These are phyloP conservation scores for Claviceps sp. DNA, from an alignment of 2,329 filamentous ascomycete genomes.

Conservation along the genomic window DNA sequence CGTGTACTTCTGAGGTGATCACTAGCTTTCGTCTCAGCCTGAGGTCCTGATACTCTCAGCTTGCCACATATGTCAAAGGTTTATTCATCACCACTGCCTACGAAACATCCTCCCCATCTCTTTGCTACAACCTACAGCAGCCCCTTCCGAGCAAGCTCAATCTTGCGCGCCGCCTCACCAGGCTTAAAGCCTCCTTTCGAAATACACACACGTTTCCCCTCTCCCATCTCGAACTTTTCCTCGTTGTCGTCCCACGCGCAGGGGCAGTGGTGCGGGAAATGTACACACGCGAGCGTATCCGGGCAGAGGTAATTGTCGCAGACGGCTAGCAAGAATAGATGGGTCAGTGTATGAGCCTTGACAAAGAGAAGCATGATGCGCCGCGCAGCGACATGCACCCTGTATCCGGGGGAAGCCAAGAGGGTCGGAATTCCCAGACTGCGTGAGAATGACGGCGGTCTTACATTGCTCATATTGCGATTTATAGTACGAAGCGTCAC, in stretches of 20 bases:
- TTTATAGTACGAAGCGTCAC: constrained; percentile 72
- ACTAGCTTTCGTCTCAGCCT: background rate
- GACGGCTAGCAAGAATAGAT: constrained; percentile 37
- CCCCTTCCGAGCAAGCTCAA: constrained; percentile 70
- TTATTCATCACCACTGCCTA: background rate
- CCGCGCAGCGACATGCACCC: too few relatives aligned
- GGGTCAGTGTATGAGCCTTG: background rate
- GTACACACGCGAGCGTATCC: constrained; percentile 84
- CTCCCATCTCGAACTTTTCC: constrained; percentile 63
- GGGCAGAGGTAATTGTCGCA: constrained; percentile 94
- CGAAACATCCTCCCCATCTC: background rate
- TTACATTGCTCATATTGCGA: constrained; percentile 54
- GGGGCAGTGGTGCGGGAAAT: constrained; percentile 94
- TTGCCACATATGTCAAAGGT: background rate
- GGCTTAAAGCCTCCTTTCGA: constrained; percentile 63
- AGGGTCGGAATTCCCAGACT: too few relatives aligned
- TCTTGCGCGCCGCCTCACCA: constrained; percentile 59
- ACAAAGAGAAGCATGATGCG: too few relatives aligned
- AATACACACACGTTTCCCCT: constrained; percentile 60
- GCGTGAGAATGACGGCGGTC: constrained; percentile 7
- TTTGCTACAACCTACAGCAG: constrained; percentile 30
- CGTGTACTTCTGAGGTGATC: background rate
- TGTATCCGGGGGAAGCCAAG: too few relatives aligned
- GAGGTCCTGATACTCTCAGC: background rate
- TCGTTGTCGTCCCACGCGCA: constrained; percentile 68